A percentile compares a stretch with the other conserved stretches of the same genome.
Evolutionary conservation across 495 filamentous ascomycete species (phyloP).

Genomic region (Xylaria venustula): DNA sequence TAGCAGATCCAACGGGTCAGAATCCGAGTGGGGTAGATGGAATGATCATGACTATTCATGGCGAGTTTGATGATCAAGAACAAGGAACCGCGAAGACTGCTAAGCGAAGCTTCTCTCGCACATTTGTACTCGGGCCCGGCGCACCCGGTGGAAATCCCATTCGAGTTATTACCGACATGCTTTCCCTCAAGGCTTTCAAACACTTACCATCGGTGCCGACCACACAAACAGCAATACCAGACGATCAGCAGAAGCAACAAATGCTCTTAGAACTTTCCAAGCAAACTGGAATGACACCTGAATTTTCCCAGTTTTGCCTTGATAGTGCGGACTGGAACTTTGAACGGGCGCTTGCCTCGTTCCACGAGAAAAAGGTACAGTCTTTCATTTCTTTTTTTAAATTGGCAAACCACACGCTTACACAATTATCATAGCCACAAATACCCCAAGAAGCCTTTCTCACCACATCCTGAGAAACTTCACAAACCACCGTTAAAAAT

Average conservation of each 20-base stretch:
- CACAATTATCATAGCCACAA: conserved; percentile 27
- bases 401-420: too few species aligned
- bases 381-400: background rate
- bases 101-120: conserved; percentile 80
- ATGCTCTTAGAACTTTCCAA: conserved; percentile 64
- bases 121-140: conserved; percentile 79
- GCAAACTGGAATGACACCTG: conserved; percentile 67
- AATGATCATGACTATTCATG: conserved; percentile 74
- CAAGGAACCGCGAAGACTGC: conserved; percentile 45
- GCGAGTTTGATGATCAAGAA: conserved; percentile 78
- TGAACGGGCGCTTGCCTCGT: conserved; percentile 63
- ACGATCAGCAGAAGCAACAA: conserved; percentile 50
- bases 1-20: conserved; percentile 68
- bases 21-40: conserved; percentile 67
- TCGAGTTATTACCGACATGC: conserved; percentile 77
- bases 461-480: background rate
- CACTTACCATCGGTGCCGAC: conserved; percentile 33
- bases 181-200: conserved; percentile 63
- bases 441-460: conserved; percentile 41
- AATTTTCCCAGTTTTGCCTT: conserved; percentile 71
- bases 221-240: background rate
- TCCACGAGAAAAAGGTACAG: conserved; percentile 55
- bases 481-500: background rate
- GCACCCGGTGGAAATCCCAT: conserved; percentile 56
- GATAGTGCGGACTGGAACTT: conserved; percentile 71